A percentile compares a stretch with the other conserved stretches of the same genome.
Evolutionary conservation across 2,329 filamentous ascomycete genomes (phyloP).

Genomic region (Aureobasidium sp.): DNA sequence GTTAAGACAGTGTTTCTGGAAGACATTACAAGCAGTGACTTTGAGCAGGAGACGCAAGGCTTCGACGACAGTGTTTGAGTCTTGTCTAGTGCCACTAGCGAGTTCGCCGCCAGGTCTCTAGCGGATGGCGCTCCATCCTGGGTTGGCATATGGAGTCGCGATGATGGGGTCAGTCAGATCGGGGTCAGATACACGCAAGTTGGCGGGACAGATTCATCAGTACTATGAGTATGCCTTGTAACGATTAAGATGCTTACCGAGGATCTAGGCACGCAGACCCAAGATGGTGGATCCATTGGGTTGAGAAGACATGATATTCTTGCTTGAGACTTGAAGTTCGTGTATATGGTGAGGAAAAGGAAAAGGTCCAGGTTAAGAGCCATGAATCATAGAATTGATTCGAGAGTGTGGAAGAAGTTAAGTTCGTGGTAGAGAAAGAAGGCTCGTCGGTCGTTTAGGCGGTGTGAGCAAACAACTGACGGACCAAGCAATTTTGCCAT

Average conservation of each 20-base stretch:
- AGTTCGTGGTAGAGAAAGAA: too few species aligned
- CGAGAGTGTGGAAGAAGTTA: too few species aligned
- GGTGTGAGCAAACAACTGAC: too few species aligned
- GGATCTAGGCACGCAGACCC: not conserved
- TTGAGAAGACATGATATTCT: not conserved
- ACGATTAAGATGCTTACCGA: not conserved
- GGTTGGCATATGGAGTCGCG: not conserved
- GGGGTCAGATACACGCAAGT: not conserved
- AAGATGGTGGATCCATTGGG: not conserved
- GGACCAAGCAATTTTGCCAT: too few species aligned
- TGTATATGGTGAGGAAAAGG: not conserved
- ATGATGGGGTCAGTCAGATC: not conserved
- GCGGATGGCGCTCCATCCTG: not conserved
- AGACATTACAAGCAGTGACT: not conserved
- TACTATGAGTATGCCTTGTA: not conserved
- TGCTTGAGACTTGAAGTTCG: not conserved
- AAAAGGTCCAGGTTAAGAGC: too few species aligned
- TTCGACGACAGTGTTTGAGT: not conserved
- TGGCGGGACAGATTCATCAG: not conserved
- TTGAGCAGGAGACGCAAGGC: not conserved
- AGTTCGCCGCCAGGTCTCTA: not conserved
- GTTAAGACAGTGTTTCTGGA: not conserved
- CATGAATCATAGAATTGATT: too few species aligned
- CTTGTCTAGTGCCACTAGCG: not conserved
- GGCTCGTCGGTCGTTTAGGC: too few species aligned